Evolutionary conservation across 2,329 filamentous ascomycete genomes (phyloP).

Genomic region (Dothiorella sarmentorum): DNA sequence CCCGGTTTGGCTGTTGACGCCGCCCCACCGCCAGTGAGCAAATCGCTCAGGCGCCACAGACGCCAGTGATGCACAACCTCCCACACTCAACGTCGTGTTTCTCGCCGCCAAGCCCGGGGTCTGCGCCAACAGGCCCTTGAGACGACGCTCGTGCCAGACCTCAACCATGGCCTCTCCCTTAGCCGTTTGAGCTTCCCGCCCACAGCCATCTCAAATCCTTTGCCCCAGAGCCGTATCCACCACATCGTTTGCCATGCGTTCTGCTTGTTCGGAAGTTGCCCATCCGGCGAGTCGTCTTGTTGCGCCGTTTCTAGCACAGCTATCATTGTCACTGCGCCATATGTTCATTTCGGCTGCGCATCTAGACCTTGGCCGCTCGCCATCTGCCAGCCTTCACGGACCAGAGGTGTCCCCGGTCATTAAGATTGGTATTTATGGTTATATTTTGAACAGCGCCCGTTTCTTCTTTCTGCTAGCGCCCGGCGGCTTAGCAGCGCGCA

Average conservation of each 20-base stretch:
- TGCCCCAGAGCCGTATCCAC: slow-evolving; percentile 7
- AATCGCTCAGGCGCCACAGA: not conserved
- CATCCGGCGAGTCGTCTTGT: too few species aligned
- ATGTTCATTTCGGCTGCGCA: too few species aligned
- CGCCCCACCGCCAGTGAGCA: not conserved
- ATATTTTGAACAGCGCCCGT: slow-evolving; percentile 7
- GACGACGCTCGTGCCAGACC: slow-evolving; percentile 15
- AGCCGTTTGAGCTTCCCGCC: slow-evolving; percentile 6
- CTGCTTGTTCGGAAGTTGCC: not conserved
- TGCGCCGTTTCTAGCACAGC: too few species aligned
- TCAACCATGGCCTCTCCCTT: not conserved
- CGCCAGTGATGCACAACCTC: not conserved
- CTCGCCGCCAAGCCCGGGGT: slow-evolving; percentile 11
- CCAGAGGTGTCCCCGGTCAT: not conserved
- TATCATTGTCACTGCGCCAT: too few species aligned
- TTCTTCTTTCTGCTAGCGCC: slow-evolving; percentile 18
- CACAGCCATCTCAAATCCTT: slow-evolving; percentile 13
- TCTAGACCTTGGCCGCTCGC: too few species aligned
- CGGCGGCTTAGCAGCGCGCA: slow-evolving; percentile 6
- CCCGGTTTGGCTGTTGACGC: not conserved
- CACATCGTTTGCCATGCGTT: not conserved
- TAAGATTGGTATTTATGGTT: slow-evolving; percentile 17
- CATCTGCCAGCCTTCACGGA: too few species aligned
- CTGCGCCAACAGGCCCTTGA: slow-evolving; percentile 10
- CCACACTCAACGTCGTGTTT: slow-evolving; percentile 12